Evolutionary conservation across 305 asterid species (phyloP).

Genomic region (Fraxinus albicans): DNA sequence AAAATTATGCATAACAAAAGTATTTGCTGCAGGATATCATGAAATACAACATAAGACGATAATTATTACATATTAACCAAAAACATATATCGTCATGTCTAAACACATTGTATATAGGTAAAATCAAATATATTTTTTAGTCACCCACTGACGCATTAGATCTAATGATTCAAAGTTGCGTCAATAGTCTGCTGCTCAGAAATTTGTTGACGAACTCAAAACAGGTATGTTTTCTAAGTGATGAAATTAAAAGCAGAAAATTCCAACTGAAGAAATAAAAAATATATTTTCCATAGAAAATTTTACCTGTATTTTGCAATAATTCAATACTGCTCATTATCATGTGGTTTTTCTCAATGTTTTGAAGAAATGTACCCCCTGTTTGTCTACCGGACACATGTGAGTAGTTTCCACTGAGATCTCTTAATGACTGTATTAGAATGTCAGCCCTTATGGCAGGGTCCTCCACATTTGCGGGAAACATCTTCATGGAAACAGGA

Average conservation of each 20-base stretch:
- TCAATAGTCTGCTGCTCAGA: neutral
- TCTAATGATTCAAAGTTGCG: neutral
- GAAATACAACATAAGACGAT: neutral
- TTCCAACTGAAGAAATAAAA: conserved; percentile 2
- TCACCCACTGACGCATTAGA: neutral
- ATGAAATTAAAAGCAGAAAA: neutral
- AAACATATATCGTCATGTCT: neutral
- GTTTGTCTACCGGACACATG: conserved; percentile 30
- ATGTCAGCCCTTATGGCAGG: conserved; percentile 85
- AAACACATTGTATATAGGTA: neutral
- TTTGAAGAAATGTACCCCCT: conserved; percentile 68
- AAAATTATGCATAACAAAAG: neutral
- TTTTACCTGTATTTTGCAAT: conserved; percentile 57
- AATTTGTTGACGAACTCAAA: neutral
- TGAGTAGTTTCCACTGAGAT: conserved; percentile 43
- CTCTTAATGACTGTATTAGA: conserved; percentile 68
- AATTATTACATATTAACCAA: neutral
- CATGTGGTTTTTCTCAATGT: conserved; percentile 65
- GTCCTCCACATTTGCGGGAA: conserved; percentile 92
- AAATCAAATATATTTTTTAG: neutral
- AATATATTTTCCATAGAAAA: neutral
- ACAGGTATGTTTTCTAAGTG: neutral
- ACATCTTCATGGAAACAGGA: conserved; percentile 73
- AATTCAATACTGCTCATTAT: conserved; percentile 62
- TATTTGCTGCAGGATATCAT: neutral